Evolutionary conservation across 208 protist genomes (phyloP), one percentile per base, ranked within the genome.

Genomic region (Leishmania turanica): DNA sequence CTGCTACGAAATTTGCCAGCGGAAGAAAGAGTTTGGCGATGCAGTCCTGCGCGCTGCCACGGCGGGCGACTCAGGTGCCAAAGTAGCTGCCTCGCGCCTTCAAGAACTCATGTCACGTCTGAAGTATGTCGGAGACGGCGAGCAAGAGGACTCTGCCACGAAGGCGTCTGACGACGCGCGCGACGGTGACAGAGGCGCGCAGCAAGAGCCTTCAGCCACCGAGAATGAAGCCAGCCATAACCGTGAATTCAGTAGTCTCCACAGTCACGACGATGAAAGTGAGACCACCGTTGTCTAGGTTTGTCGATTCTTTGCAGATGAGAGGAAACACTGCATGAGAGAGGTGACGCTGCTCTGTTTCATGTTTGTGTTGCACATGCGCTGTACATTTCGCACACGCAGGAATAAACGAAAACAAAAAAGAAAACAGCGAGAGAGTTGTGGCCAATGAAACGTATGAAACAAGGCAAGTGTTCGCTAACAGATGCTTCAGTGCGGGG

Each of bases 21-120:
- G 84, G 19, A 99, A 99, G 79, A 98, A 98, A 72, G 90, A 97
- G 76, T 97, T 98, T 84, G 93, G 94, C 72, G 95, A 97, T 65
- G 95, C 93, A 53, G 88, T 98, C 40, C 81, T 98, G 69, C 84
- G 89, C 15, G 93, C 93, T 9, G 94, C 95, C 31, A 97, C 94
- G 1, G 91, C 90, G 19, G 91, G 92, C 47, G 81, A 94, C 51
- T 82, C 84, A 19, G 89, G 89, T 19, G 91, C 93, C 15, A 92
- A 90, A 40, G 71, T 90, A 51, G 95, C 95, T 21, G 77, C 91
- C 15, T 96, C 92, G 40, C 91, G 90, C 56, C 88, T 98, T 5
- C 86, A 95, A n/a, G 90, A 98, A 75, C 83, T 98, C 42, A 87
- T 98, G 74, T 87, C 89, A 27, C 88, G 92, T 5, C 84, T 98